Evolutionary conservation across 371 early-diverging fungal genomes (phyloP), one percentile per base, ranked within the genome.

Genomic region (Mortierella sp.): DNA sequence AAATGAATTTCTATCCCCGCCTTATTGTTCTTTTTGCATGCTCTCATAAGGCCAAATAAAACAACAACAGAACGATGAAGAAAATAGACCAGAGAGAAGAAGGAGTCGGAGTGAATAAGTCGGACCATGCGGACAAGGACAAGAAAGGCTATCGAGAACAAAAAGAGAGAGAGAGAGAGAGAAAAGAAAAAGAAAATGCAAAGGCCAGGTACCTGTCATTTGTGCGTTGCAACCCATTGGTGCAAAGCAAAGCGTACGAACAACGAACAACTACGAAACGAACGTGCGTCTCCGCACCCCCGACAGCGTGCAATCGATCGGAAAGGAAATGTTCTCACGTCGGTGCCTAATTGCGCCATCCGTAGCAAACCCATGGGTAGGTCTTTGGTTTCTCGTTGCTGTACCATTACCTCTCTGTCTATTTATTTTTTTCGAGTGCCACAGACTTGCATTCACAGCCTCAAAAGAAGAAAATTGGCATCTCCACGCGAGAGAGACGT

Each of bases 121-220:
- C 47, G 47, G 48, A 72, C 24, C 73, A 52, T 31, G 10, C 14
- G 28, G 31, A 21, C 3, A 24, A n/a, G 31, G 73, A 47, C 28
- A 72, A 50, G 73, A 45, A 31, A 72, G 73, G 73, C 73, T 50
- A 72, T 72, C 52, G 73, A 31, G 73, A 34, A 38, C 42, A 38
- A 38, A 38, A 38, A 38, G 42, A 72, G 16, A 19, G 50, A 72
- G 50, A 50, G 14, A n/a, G 70, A 4, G 31, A 45, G 24, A 14
- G 16, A 34, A 16, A 63, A 60, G 31, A 26, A 9, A 57, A 57
- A 8, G 34, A 26, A n/a, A 16, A 52, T 72, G 73, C 68, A 68
- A 42, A 68, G 68, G 42, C 68, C 68, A 68, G 19, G 68, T 68
- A 68, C 42, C 42, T 38, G 42, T 38, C 42, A 38, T 21, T 3